A percentile compares a stretch with the other conserved stretches of the same genome.
Conservation (phyloP, 106 monocot species). For the Chionographis japonica region DNA sequence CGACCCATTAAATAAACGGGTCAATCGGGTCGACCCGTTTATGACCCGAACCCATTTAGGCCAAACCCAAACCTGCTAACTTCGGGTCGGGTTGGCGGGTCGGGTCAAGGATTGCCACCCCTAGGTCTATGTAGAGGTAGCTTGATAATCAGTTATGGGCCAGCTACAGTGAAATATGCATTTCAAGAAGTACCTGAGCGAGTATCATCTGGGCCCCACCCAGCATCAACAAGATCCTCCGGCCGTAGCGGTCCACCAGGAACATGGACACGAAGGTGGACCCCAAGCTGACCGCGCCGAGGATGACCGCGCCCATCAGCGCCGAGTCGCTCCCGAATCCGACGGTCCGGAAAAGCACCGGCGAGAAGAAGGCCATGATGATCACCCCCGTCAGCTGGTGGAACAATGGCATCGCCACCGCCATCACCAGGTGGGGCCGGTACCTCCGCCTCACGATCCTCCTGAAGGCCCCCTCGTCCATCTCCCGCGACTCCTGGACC, state of each 20-base stretch:
- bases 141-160: too few relatives aligned
- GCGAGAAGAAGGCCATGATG: slow-evolving; percentile 30
- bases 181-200: slow-evolving; percentile 19
- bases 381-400: slow-evolving; percentile 41
- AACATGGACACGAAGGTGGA: slow-evolving; percentile 3
- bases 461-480: slow-evolving; percentile 21
- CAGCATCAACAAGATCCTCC: slow-evolving; percentile 28
- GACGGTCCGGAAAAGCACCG: slow-evolving; percentile 29
- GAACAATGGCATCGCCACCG: slow-evolving; percentile 29
- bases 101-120: too few relatives aligned
- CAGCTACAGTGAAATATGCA: background rate
- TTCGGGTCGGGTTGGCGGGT: too few relatives aligned
- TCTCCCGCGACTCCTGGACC: background rate
- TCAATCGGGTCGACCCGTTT: too few relatives aligned
- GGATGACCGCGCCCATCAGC: slow-evolving; percentile 23
- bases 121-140: too few relatives aligned
- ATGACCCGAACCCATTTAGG: too few relatives aligned
- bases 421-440: slow-evolving; percentile 44
- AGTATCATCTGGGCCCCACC: slow-evolving; percentile 43
- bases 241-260: slow-evolving; percentile 27
- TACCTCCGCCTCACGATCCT: slow-evolving; percentile 22
- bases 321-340: slow-evolving; percentile 26
- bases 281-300: slow-evolving; percentile 9
- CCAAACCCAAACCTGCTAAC: too few relatives aligned
- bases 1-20: too few relatives aligned